Percentiles rank a stretch among this genome's conserved stretches.
phyloP scores from a whole-genome alignment of 208 protist species.

The Acanthamoeba healyi region DNA sequence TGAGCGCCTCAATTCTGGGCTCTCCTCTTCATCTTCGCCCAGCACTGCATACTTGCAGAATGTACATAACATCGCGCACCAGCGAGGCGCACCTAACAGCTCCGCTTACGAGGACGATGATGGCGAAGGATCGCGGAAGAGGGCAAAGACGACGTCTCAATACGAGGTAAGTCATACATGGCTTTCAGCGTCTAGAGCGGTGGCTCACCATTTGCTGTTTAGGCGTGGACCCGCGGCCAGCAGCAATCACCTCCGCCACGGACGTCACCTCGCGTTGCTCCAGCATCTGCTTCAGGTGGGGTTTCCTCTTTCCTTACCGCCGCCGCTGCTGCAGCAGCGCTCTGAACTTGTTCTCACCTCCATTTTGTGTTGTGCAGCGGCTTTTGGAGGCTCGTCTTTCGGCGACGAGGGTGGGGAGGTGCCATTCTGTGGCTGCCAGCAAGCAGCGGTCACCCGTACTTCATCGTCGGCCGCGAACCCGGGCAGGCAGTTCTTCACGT shows the following conservation, averaged over 20 bases:
- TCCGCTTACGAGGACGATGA: not conserved
- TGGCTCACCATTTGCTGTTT: not conserved
- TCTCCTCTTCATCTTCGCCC: not conserved
- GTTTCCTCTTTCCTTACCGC: not conserved
- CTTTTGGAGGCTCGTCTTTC: not conserved
- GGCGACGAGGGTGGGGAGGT: not conserved
- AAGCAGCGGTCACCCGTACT: not conserved
- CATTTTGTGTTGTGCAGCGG: not conserved
- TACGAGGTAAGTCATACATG: not conserved
- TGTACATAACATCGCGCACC: not conserved
- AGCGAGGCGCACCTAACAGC: not conserved
- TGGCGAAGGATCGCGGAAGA: not conserved
- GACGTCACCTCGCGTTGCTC: not conserved
- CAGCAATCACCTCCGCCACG: not conserved
- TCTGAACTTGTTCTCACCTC: too few species aligned
- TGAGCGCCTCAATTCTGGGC: not conserved
- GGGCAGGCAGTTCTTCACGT: slow-evolving; percentile 12
- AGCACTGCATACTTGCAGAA: not conserved
- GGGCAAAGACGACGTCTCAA: not conserved
- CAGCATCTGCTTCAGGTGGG: not conserved
- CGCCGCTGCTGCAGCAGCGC: not conserved
- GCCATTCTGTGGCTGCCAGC: not conserved
- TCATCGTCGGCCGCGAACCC: not conserved
- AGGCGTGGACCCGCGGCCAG: not conserved
- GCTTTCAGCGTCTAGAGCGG: too few species aligned